Conservation (phyloP, 331 rosid genomes). For the Acacia pycnantha region DNA sequence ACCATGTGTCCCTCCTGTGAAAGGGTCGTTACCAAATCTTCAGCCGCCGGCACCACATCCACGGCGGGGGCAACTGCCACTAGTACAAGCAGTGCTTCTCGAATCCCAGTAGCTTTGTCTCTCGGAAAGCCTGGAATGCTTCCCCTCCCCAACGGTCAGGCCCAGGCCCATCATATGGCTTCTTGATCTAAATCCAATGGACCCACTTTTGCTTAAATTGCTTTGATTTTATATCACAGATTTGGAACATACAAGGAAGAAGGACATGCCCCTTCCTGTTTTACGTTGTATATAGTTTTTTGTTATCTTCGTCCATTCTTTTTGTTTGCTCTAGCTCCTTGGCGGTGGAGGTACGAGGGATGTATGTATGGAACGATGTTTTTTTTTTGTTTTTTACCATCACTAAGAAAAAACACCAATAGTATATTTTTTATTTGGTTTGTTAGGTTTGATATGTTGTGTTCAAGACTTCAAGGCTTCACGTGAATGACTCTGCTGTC, state of each 20-base stretch:
- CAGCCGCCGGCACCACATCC: constrained; percentile 14
- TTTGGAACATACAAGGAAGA: neutral
- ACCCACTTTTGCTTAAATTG: neutral
- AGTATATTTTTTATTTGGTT: neutral
- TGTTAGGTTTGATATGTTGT: neutral
- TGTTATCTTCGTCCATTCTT: constrained; percentile 1
- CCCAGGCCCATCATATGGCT: constrained; percentile 37
- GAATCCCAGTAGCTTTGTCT: constrained; percentile 21
- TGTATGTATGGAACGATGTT: neutral
- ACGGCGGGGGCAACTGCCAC: constrained; percentile 1
- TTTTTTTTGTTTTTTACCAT: neutral
- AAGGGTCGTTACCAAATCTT: constrained; percentile 45
- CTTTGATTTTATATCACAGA: neutral
- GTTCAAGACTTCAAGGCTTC: neutral
- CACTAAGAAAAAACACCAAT: neutral
- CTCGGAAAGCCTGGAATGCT: constrained; percentile 28
- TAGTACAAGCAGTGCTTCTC: neutral
- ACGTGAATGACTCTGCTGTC: neutral
- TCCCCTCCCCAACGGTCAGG: constrained; percentile 30
- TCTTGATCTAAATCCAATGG: constrained; percentile 16
- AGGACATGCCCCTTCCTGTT: neutral
- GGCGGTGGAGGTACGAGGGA: neutral
- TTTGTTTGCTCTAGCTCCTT: constrained; percentile 24
- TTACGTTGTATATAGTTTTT: constrained; percentile 21
- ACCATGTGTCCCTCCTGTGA: constrained; percentile 83